A percentile compares a stretch with the other conserved stretches of the same genome.
Evolutionary conservation across 2,329 filamentous ascomycete genomes (phyloP).

Genomic region (Microdochium trichocladiopsis): DNA sequence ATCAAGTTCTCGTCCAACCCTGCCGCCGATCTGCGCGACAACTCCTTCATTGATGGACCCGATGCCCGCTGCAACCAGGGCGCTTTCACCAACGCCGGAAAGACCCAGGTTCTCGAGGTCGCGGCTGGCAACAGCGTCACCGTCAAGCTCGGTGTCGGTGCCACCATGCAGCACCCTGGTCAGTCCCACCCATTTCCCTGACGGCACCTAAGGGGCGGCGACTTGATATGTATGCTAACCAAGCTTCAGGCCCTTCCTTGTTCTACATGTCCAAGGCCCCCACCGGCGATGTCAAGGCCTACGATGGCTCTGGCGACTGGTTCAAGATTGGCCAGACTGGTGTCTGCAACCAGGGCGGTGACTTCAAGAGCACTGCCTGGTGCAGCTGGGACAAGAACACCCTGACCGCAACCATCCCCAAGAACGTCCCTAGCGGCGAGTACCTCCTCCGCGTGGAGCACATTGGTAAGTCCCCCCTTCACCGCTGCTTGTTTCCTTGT

Average conservation of each 20-base stretch:
- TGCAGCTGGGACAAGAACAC: constrained; percentile 11
- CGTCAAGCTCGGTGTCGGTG: constrained; percentile 2
- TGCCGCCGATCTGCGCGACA: constrained; percentile 12
- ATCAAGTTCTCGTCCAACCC: constrained; percentile 20
- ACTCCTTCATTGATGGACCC: constrained; percentile 10
- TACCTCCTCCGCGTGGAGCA: constrained; percentile 28
- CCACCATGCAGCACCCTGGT: constrained; percentile 4
- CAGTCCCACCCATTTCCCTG: constrained; percentile 14
- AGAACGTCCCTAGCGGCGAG: constrained; percentile 21
- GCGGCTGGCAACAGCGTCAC: constrained; percentile 1
- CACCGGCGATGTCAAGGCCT: constrained; percentile 10
- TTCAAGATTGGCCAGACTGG: constrained; percentile 11
- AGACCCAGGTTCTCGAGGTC: constrained; percentile 1
- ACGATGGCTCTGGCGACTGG: constrained; percentile 19
- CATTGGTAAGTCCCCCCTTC: constrained; percentile 8
- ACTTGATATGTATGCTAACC: constrained; percentile 8
- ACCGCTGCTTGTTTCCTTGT: neutral
- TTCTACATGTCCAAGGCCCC: neutral
- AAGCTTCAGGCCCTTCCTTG: constrained; percentile 8
- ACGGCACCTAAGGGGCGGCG: constrained; percentile 11
- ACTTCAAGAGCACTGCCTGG: constrained; percentile 3
- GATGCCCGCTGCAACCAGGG: constrained; percentile 22
- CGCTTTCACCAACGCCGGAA: constrained; percentile 9
- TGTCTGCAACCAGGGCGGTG: neutral
- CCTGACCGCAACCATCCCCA: constrained; percentile 24